Conservation (phyloP, 768 basidiomycete genomes). For the Leccinum uliginosum region DNA sequence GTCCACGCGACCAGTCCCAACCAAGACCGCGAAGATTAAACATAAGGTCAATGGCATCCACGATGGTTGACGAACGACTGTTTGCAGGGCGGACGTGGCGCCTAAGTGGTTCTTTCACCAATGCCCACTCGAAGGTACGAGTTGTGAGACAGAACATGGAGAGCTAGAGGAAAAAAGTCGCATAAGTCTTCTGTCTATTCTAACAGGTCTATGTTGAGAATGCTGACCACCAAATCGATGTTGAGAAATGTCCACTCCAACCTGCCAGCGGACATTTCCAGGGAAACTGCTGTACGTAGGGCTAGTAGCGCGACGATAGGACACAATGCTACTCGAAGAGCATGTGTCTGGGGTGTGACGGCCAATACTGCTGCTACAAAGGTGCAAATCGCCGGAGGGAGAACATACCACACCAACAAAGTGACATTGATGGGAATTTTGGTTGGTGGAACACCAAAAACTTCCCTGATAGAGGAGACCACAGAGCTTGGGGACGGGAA, state of each 20-base stretch:
- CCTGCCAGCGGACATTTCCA: constrained; percentile 10
- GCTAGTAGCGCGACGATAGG: constrained; percentile 42
- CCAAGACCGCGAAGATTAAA: constrained; percentile 53
- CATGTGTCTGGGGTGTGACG: constrained; percentile 40
- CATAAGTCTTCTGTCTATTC: not conserved
- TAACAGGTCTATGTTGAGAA: not conserved
- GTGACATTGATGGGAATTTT: constrained; percentile 28
- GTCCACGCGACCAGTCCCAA: constrained; percentile 52
- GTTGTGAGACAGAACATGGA: constrained; percentile 8
- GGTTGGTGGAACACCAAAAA: constrained; percentile 5
- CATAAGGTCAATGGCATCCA: constrained; percentile 47
- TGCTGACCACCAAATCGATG: constrained; percentile 10
- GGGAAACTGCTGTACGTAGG: constrained; percentile 33
- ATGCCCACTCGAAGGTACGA: constrained; percentile 19
- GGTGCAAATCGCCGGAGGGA: constrained; percentile 43
- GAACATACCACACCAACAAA: constrained; percentile 34
- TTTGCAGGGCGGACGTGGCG: constrained; percentile 10
- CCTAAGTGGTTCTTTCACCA: constrained; percentile 8
- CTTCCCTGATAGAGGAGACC: not conserved
- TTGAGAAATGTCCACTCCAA: constrained; percentile 4
- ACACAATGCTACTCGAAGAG: constrained; percentile 42
- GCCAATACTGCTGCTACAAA: constrained; percentile 48
- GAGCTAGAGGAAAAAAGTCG: constrained; percentile 1
- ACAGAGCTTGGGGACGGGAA: not conserved
- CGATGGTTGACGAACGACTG: not conserved